Evolutionary conservation across 2,329 filamentous ascomycete genomes (phyloP), one percentile per base, ranked within the genome.

Genomic region (Biscogniauxia mediterranea): DNA sequence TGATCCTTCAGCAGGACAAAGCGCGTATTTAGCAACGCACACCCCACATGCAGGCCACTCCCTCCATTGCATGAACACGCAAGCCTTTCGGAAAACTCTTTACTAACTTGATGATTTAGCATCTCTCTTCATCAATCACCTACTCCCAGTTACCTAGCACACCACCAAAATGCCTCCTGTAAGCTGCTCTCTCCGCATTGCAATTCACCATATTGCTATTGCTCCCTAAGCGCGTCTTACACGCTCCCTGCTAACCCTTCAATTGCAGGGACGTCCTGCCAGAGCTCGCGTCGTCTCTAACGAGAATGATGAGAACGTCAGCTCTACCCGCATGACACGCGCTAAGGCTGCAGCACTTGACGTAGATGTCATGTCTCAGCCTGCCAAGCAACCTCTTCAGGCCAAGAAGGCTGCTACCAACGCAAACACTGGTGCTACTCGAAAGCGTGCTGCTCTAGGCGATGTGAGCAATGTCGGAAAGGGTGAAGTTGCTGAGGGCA

Each of bases 401-500:
- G 82, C 87, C 55, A 93, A 93, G 79, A 92, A 89, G 76, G 78
- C 87, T 17, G 78, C 82, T 26, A 76, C 80, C 55, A 81, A 78
- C 68, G 75, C 76, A 60, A 79, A 80, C 56, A 76, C 81, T 70
- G 77, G 82, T 54, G 82, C 70, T 54, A 76, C 77, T 60, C 85
- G 90, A 73, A 95, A 91, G 80, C 92, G 95, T 73, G 86, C 90
- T 70, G 93, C 92, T 55, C 85, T 99, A 46, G 93, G 91, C 61
- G 95, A 99, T 80, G 90, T 97, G 69, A 98, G 93, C 85, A 99
- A 99, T 79, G 90, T 96, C 66, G 87, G 87, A 70, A 98, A 97
- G 77, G 84, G 84, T 54, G 90, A 91, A 58, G 82, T 78, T 5
- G 80, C 83, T 64, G 90, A 91, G 59, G 86, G 83, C 68, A 96